Percentiles rank a stretch among this genome's conserved stretches.
Evolutionary conservation across 768 basidiomycete genomes (phyloP).

Genomic region (Filobasidium wieringae): DNA sequence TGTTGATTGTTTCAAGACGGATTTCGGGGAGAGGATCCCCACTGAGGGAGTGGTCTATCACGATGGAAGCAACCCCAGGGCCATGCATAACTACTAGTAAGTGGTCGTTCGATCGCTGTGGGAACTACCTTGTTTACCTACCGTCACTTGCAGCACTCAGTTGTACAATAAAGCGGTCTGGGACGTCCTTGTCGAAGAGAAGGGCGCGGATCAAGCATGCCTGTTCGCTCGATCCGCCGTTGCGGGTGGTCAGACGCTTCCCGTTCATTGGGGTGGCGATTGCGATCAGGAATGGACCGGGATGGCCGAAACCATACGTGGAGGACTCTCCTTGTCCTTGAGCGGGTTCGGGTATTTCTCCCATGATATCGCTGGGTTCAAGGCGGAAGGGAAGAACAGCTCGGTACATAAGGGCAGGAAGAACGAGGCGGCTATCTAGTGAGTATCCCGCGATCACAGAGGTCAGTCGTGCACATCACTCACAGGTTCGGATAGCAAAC

Average conservation of each 20-base stretch:
- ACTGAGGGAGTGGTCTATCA: conserved; percentile 9
- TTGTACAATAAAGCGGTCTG: conserved; percentile 12
- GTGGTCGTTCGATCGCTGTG: background rate
- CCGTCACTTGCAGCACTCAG: background rate
- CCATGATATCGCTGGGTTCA: conserved; percentile 13
- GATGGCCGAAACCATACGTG: conserved; percentile 11
- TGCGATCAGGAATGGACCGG: conserved; percentile 7
- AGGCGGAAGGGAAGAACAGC: conserved; percentile 8
- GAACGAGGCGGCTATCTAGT: background rate
- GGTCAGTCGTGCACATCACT: background rate
- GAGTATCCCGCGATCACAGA: background rate
- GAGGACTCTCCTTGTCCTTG: conserved; percentile 5
- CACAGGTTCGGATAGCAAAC: conserved; percentile 2
- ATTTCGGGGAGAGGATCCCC: conserved; percentile 10
- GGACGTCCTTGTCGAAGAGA: conserved; percentile 3
- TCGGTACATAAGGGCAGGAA: background rate
- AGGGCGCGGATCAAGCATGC: conserved; percentile 1
- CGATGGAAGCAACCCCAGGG: conserved; percentile 11
- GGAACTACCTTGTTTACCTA: background rate
- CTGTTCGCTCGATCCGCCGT: conserved; percentile 10
- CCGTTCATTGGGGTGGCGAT: conserved; percentile 14
- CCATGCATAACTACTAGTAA: conserved; percentile 13
- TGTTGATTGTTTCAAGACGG: conserved; percentile 14
- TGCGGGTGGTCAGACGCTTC: conserved; percentile 5
- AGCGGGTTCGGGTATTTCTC: conserved; percentile 11